phyloP scores from a whole-genome alignment of 2,329 filamentous ascomycete species.

The Cladophialophora chaetospira region DNA sequence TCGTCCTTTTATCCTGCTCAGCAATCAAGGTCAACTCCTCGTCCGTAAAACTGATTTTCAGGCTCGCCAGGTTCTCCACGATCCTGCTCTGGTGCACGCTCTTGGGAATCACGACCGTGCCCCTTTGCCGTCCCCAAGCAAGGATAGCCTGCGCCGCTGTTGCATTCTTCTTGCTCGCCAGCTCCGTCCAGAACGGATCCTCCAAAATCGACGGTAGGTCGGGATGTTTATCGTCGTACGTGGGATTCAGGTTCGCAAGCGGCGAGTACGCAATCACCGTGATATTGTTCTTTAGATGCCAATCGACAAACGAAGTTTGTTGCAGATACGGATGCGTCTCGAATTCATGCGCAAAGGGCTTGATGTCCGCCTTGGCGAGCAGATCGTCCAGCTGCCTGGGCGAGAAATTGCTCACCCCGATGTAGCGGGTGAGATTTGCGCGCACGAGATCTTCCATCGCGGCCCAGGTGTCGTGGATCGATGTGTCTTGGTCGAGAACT shows the following conservation, averaged over 20 bases:
- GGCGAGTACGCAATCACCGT: slow-evolving; percentile 43
- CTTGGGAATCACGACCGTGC: slow-evolving; percentile 56
- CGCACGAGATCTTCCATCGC: slow-evolving; percentile 61
- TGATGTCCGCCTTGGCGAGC: slow-evolving; percentile 27
- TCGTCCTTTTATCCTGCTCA: slow-evolving; percentile 39
- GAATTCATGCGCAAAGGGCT: slow-evolving; percentile 40
- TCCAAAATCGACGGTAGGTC: slow-evolving; percentile 42
- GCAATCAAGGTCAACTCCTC: slow-evolving; percentile 34
- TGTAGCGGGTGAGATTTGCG: slow-evolving; percentile 55
- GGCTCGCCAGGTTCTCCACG: slow-evolving; percentile 46
- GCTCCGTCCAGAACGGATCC: slow-evolving; percentile 43
- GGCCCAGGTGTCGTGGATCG: slow-evolving; percentile 57
- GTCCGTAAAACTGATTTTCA: slow-evolving; percentile 29
- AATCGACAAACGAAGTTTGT: slow-evolving; percentile 41
- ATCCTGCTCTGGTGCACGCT: slow-evolving; percentile 48
- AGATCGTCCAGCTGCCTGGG: slow-evolving; percentile 36
- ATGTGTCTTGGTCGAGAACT: slow-evolving; percentile 35
- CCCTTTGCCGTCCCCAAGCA: slow-evolving; percentile 52
- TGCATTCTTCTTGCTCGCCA: slow-evolving; percentile 46
- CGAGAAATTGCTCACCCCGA: slow-evolving; percentile 66
- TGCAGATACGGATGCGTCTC: slow-evolving; percentile 45
- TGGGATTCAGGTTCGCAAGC: slow-evolving; percentile 52
- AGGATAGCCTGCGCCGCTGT: slow-evolving; percentile 51
- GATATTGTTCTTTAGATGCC: slow-evolving; percentile 40
- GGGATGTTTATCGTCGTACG: slow-evolving; percentile 41